A percentile compares a stretch with the other conserved stretches of the same genome.
Evolutionary conservation across 106 monocot species (phyloP).

Genomic region (Platanthera guangdongensis): DNA sequence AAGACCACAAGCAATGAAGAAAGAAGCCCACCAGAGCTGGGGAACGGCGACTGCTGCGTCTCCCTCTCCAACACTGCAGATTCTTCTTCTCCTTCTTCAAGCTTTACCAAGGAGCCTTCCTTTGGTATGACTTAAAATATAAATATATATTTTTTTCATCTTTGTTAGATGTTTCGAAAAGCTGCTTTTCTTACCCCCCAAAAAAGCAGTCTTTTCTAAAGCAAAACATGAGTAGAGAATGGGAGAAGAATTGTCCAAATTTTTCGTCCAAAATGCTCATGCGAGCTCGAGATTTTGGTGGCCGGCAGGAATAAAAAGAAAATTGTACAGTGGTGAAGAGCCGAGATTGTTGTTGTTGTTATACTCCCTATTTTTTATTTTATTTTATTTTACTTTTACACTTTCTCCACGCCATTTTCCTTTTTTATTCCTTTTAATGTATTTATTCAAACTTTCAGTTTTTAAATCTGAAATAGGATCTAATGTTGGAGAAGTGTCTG

Average conservation of each 20-base stretch:
- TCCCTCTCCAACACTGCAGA: neutral
- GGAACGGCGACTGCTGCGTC: constrained; percentile 17
- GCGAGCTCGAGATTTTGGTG: constrained; percentile 3
- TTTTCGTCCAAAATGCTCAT: neutral
- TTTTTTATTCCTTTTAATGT: too few species aligned
- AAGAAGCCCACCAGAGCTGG: constrained; percentile 19
- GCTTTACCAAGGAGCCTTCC: constrained; percentile 20
- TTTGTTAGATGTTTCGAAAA: neutral
- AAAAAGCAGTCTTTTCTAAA: neutral
- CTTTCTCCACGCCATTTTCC: too few species aligned
- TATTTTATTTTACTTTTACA: too few species aligned
- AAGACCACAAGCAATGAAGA: constrained; percentile 32
- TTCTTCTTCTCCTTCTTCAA: constrained; percentile 15
- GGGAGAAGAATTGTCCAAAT: too few species aligned
- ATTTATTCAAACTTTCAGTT: too few species aligned
- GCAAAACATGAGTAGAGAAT: neutral
- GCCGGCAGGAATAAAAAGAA: neutral
- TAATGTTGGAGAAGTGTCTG: too few species aligned
- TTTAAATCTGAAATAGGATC: too few species aligned
- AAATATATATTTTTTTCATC: neutral
- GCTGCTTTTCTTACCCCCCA: too few species aligned
- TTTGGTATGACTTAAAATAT: constrained; percentile 24
- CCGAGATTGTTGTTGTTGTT: neutral
- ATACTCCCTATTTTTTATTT: too few species aligned
- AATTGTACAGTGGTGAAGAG: constrained; percentile 1